Evolutionary conservation across 768 basidiomycete genomes (phyloP), one percentile per base, ranked within the genome.

Genomic region (Coprinellus aureogranulatus): DNA sequence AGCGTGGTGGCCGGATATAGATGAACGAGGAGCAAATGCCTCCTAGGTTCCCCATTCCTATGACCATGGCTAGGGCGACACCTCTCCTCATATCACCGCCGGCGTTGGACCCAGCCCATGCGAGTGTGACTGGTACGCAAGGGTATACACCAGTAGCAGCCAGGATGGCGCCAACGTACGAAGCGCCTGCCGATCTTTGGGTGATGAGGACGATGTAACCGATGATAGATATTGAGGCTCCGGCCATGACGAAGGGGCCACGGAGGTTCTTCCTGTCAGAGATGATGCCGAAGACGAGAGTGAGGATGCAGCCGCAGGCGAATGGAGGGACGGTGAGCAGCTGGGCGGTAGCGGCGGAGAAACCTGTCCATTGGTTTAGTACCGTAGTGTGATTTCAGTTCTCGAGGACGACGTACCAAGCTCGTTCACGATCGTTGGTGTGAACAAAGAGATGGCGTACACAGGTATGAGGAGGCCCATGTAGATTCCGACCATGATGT

Each of bases 11-110:
- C 4, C 65, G 69, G 37, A 74, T 62, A 58, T 76, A 77, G 39
- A 77, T 72, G 58, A 79, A 75, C 2, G 72, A 77, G 4, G 71
- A 73, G 30, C 72, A 73, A 22, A 69, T 77, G 63, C 73, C 75
- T 57, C 83, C 83, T n/a, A 85, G 69, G 58, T 85, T 86, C 27
- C 80, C 83, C n/a, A 80, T 34, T 34, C 81, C 81, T 45, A 81
- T 77, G 18, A 84, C 75, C 72, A 83, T 75, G 2, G 80, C 85
- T 30, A 84, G 59, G 18, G 75, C 73, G 11, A 84, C 69, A 58
- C 70, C 85, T 55, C 77, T 75, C 62, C 83, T 79, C 55, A 81
- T 58, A 59, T 83, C 81, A 22, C 84, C 82, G 18, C 84, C 84
- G 0, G 81, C 77, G 58, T 83, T 82, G 6, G 79, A 79, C 2